Conservation (phyloP, 805 yeast species). For the Diddensiella transvaalensis region DNA sequence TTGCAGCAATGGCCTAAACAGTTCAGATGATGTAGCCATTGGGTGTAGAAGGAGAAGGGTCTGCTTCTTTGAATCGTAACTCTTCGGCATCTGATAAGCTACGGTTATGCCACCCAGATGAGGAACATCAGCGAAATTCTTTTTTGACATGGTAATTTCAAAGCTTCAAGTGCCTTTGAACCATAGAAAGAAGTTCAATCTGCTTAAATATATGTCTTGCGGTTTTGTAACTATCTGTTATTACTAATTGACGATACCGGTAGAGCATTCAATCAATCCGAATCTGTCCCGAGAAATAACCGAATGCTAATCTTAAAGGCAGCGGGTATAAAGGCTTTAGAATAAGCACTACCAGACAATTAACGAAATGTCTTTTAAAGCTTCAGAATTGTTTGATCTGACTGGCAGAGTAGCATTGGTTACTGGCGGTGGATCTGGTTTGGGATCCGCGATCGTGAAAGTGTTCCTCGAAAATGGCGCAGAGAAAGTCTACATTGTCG, state of each 20-base stretch:
- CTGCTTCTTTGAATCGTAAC: not conserved
- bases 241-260: no score
- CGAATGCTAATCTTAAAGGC: no score
- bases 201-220: no score
- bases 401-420: conserved; percentile 69
- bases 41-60: conserved; percentile 1
- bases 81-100: not conserved
- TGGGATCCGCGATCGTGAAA: conserved; percentile 66
- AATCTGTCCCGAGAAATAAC: no score
- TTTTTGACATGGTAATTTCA: not conserved
- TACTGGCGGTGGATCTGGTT: conserved; percentile 77
- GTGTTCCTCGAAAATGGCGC: conserved; percentile 74
- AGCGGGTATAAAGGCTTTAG: no score
- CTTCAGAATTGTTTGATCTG: conserved; percentile 49
- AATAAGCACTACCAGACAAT: no score
- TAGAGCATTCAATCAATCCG: no score
- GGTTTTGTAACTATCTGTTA: no score
- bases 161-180: no score
- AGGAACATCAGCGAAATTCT: not conserved
- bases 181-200: no score
- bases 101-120: not conserved
- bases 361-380: conserved; percentile 6
- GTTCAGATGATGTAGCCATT: not conserved
- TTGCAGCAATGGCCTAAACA: not conserved
- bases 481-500: conserved; percentile 52